Conservation (phyloP, 495 filamentous ascomycete species). For the Trichoderma orchidacearum region DNA sequence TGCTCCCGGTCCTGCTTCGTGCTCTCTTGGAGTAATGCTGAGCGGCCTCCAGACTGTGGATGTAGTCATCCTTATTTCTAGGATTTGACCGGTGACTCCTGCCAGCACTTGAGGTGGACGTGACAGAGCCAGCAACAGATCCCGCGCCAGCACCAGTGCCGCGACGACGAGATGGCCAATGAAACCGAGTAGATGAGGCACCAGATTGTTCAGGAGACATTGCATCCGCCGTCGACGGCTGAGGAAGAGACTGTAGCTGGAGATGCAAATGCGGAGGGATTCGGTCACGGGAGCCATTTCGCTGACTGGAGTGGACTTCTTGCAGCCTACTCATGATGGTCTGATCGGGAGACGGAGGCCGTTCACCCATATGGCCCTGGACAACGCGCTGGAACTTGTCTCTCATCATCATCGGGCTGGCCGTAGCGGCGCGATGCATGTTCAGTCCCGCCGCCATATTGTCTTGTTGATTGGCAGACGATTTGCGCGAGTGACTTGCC, state of each 20-base stretch:
- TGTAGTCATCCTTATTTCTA: constrained; percentile 53
- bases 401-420: constrained; percentile 36
- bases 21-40: constrained; percentile 41
- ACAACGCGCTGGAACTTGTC: constrained; percentile 9
- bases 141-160: constrained; percentile 32
- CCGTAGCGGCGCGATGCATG: constrained; percentile 26
- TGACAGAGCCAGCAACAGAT: constrained; percentile 16
- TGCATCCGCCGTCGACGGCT: constrained; percentile 35
- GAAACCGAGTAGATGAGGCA: constrained; percentile 25
- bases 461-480: constrained; percentile 2
- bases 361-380: constrained; percentile 12
- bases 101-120: constrained; percentile 23
- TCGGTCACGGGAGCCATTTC: constrained; percentile 63
- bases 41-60: constrained; percentile 72
- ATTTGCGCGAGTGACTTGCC: neutral
- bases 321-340: constrained; percentile 29
- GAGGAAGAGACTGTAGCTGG: constrained; percentile 42
- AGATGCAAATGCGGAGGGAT: constrained; percentile 76
- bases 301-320: constrained; percentile 32
- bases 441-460: constrained; percentile 11
- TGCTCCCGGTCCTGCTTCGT: constrained; percentile 40
- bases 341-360: constrained; percentile 36
- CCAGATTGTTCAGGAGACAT: constrained; percentile 36
- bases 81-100: constrained; percentile 31
- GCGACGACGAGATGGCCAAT: constrained; percentile 32